Conservation (phyloP, 148 eudicot genomes). For the Silene latifolia region DNA sequence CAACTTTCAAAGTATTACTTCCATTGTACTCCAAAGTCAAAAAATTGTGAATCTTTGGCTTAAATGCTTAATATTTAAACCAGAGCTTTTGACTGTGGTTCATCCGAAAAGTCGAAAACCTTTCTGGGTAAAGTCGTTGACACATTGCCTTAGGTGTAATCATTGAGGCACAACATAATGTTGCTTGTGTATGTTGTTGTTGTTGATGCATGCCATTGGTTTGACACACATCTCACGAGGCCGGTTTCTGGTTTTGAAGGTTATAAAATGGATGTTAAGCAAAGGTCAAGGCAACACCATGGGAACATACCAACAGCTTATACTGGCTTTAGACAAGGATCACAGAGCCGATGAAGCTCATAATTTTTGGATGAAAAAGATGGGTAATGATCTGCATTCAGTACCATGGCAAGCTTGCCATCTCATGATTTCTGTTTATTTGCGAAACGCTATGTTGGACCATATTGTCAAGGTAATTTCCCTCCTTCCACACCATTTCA, state of each 20-base stretch:
- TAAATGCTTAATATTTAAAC: too few relatives aligned
- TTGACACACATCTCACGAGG: background rate
- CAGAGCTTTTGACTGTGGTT: background rate
- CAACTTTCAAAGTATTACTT: too few relatives aligned
- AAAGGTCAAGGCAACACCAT: slow-evolving; percentile 90
- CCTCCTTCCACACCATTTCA: background rate
- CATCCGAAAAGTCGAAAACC: background rate
- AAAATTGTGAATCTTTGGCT: too few relatives aligned
- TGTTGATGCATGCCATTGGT: background rate
- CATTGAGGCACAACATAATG: background rate
- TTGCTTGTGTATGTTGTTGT: background rate
- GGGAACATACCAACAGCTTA: slow-evolving; percentile 77
- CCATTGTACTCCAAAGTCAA: too few relatives aligned
- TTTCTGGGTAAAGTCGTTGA: background rate
- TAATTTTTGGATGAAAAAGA: slow-evolving; percentile 75
- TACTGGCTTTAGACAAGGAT: slow-evolving; percentile 87
- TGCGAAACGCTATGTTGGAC: slow-evolving; percentile 74
- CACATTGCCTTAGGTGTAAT: too few relatives aligned
- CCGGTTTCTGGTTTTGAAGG: slow-evolving; percentile 27
- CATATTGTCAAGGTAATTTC: slow-evolving; percentile 49
- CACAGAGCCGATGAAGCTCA: slow-evolving; percentile 83
- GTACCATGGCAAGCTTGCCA: slow-evolving; percentile 78
- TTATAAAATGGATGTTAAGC: slow-evolving; percentile 92
- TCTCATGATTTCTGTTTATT: slow-evolving; percentile 77
- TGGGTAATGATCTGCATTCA: slow-evolving; percentile 73